Percentiles rank a stretch among this genome's conserved stretches.
Evolutionary conservation across 2,329 filamentous ascomycete species (phyloP).

Genomic region (Claviceps sp.): DNA sequence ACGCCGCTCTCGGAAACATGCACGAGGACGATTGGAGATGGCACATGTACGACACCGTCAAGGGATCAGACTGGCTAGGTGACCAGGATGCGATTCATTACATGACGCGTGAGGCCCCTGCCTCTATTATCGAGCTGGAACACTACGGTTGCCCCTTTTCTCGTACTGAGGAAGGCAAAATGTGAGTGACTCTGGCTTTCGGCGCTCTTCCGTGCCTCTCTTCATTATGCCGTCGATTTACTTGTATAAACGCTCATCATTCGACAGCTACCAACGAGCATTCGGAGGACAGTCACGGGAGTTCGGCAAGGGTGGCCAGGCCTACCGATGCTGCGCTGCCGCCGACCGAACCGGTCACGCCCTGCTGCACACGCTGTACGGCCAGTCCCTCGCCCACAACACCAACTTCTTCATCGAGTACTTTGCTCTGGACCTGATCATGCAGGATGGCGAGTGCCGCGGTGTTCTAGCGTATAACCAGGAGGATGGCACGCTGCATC

Average conservation of each 20-base stretch:
- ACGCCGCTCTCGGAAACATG: conserved; percentile 86
- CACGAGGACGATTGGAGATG: conserved; percentile 97
- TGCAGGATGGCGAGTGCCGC: conserved; percentile 94
- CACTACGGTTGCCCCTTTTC: conserved; percentile 97
- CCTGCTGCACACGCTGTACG: conserved; percentile 95
- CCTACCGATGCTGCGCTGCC: conserved; percentile 91
- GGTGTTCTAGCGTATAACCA: conserved; percentile 97
- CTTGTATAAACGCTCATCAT: background rate
- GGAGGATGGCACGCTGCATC: conserved; percentile 93
- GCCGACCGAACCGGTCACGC: conserved; percentile 96
- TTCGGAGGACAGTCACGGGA: conserved; percentile 96
- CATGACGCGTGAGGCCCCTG: conserved; percentile 90
- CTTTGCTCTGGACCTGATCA: conserved; percentile 92
- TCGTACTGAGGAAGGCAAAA: conserved; percentile 89
- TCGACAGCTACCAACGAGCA: conserved; percentile 75
- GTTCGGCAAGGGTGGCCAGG: conserved; percentile 92
- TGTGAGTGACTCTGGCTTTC: conserved; percentile 38
- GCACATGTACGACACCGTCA: conserved; percentile 99
- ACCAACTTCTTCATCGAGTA: conserved; percentile 99
- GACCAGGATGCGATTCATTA: conserved; percentile 98
- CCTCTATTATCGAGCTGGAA: conserved; percentile 86
- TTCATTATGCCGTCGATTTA: background rate
- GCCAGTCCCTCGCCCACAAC: conserved; percentile 92
- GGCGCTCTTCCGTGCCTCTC: background rate
- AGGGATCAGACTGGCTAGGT: conserved; percentile 93